Base-by-base conservation (phyloP, 805 yeast species). In the Candida tammaniensis region DNA sequence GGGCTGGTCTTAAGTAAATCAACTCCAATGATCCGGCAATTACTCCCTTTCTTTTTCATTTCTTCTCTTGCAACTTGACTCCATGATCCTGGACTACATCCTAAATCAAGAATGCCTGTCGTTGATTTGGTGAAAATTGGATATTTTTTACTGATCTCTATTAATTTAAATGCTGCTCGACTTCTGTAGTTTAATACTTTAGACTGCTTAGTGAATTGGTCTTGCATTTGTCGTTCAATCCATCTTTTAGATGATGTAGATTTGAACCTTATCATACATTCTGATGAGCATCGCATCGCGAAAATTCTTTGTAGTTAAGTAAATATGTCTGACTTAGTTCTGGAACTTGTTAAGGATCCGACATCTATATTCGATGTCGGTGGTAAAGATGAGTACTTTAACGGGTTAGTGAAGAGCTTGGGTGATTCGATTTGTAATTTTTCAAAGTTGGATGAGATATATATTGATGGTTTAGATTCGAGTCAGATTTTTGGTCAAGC, bases 11-110 rank as follows among this genome's bases (percentile, higher is more conserved):
- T 40, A 3, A 65, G 53, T 16, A 68, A 49, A 35, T 68, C 96
- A 8, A 88, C 85, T 4, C 96, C 96, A 9, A 87, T 52, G 3
- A 87, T 76, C 14, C 69, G 62, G 1, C 87, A 82, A 2, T 61
- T 52, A 1, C 30, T 24, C 8, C 19, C 21, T 10, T 20, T 34
- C 13, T 56, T 27, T 3, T 29, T 33, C 27, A 46, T 34, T 36
- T 73, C 55, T 34, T 74, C 75, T 7, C 73, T 60, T 0, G 91
- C 89, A 1, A 86, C 89, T 53, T 87, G 95, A 7, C 91, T 76
- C 96, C 96, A 87, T 3, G 95, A 88, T 0, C 96, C 96, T 0
- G 96, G 96, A 0, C 96, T 95, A 55, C 79, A 88, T 0, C 96
- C 96, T 29, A 93, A 62, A 61, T 93, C 98, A 4, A 93, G 77